Evolutionary conservation across 2,329 filamentous ascomycete species (phyloP).

Genomic region (Aspergillus texensis): DNA sequence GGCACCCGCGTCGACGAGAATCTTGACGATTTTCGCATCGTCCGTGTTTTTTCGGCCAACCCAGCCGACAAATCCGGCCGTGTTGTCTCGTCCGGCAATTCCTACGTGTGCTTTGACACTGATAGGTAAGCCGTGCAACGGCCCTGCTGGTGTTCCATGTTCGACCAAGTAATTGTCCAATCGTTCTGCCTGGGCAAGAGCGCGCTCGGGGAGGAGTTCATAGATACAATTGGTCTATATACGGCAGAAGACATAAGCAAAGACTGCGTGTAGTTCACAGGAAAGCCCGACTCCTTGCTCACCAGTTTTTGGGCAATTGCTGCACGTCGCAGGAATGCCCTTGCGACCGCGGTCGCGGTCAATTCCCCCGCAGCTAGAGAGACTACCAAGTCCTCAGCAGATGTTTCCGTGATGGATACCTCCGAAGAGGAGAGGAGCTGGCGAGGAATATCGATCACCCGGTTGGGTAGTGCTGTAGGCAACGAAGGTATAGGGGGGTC

Average conservation of each 20-base stretch:
- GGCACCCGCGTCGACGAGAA: constrained; percentile 32
- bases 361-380: constrained; percentile 49
- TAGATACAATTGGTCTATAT: constrained; percentile 48
- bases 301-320: constrained; percentile 56
- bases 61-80: constrained; percentile 32
- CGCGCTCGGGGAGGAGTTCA: constrained; percentile 51
- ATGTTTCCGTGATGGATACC: constrained; percentile 53
- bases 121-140: constrained; percentile 58
- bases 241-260: not conserved
- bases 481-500: constrained; percentile 3
- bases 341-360: constrained; percentile 49
- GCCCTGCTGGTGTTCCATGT: constrained; percentile 48
- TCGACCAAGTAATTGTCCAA: constrained; percentile 43
- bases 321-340: constrained; percentile 59
- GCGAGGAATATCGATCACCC: constrained; percentile 41
- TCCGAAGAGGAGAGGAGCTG: constrained; percentile 51
- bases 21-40: constrained; percentile 30
- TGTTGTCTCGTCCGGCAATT: constrained; percentile 28
- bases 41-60: constrained; percentile 23
- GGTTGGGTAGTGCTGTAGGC: constrained; percentile 17
- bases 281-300: not conserved
- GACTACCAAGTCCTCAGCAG: constrained; percentile 47
- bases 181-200: constrained; percentile 43
- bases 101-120: constrained; percentile 43
- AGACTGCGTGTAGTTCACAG: not conserved